These are phyloP conservation scores for Xylaria castorea DNA, from an alignment of 495 filamentous ascomycete genomes.

Conservation along the genomic window DNA sequence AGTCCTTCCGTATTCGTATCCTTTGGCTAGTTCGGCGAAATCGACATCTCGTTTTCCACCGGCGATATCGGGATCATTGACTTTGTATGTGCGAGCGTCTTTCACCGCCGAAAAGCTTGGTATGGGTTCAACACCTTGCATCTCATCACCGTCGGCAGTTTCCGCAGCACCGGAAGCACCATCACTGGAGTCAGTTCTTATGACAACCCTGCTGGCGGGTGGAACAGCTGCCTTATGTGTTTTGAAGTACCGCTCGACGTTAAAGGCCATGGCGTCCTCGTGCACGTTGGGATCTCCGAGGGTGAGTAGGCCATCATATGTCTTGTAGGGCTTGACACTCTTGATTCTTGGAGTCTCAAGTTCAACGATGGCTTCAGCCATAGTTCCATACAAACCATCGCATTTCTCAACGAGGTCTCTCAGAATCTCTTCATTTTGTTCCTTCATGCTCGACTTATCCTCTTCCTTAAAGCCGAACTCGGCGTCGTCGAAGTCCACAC, in stretches of 20 bases:
- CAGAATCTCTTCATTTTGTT: conserved; percentile 71
- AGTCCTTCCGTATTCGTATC: conserved; percentile 92
- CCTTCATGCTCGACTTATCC: conserved; percentile 74
- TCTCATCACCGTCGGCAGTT: conserved; percentile 49
- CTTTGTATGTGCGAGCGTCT: conserved; percentile 76
- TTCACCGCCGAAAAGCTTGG: conserved; percentile 69
- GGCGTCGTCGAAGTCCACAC: conserved; percentile 91
- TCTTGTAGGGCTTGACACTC: conserved; percentile 68
- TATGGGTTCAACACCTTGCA: conserved; percentile 52
- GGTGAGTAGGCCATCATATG: conserved; percentile 79
- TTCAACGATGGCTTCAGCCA: conserved; percentile 82
- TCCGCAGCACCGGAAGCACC: conserved; percentile 58
- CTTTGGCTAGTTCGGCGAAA: conserved; percentile 84
- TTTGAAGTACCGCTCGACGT: conserved; percentile 88
- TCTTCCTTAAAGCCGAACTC: conserved; percentile 95
- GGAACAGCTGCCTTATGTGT: conserved; percentile 76
- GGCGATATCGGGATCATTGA: conserved; percentile 72
- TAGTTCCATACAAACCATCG: conserved; percentile 77
- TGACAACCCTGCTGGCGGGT: conserved; percentile 77
- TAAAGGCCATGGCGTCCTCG: conserved; percentile 78
- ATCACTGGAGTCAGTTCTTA: conserved; percentile 46
- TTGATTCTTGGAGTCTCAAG: conserved; percentile 76
- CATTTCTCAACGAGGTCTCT: conserved; percentile 65
- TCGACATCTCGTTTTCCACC: conserved; percentile 87
- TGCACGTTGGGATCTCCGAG: conserved; percentile 80